These are phyloP conservation scores for Heliosperma pusillum DNA, from an alignment of 148 eudicot species.

Conservation along the genomic window DNA sequence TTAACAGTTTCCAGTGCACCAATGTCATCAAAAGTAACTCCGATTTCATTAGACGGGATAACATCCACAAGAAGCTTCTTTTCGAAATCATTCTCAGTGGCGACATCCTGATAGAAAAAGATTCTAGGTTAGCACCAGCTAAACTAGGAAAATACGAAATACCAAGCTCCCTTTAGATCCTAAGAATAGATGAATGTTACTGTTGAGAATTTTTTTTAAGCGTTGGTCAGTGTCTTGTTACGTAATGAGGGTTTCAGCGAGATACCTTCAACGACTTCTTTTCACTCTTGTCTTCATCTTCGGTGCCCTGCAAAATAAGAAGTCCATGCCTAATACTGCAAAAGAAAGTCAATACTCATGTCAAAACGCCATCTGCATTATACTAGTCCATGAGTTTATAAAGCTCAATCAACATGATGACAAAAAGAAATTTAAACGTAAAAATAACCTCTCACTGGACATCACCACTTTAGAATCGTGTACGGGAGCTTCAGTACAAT, in stretches of 20 bases:
- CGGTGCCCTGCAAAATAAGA: constrained; percentile 61
- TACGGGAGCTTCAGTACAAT: constrained; percentile 39
- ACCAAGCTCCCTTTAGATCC: background rate
- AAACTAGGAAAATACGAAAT: background rate
- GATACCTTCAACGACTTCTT: constrained; percentile 89
- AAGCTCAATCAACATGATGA: background rate
- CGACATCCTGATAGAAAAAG: constrained; percentile 65
- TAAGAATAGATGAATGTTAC: background rate
- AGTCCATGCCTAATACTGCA: constrained; percentile 73
- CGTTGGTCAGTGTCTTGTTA: no score
- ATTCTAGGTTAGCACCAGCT: background rate
- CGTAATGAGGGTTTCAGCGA: background rate
- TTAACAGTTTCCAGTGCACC: constrained; percentile 85
- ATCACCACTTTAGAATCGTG: constrained; percentile 56
- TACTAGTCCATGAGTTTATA: background rate
- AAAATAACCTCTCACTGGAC: constrained; percentile 59
- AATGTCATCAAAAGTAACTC: constrained; percentile 85
- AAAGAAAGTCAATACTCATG: background rate
- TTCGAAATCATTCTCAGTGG: constrained; percentile 91
- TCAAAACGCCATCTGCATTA: background rate
- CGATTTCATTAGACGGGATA: constrained; percentile 85
- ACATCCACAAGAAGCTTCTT: constrained; percentile 82
- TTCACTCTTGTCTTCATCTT: constrained; percentile 65
- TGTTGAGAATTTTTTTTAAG: background rate
- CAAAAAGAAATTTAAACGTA: background rate